A percentile compares a stretch with the other conserved stretches of the same genome.
Evolutionary conservation across 2,329 filamentous ascomycete species (phyloP).

Genomic region (Aspergillus sp.): DNA sequence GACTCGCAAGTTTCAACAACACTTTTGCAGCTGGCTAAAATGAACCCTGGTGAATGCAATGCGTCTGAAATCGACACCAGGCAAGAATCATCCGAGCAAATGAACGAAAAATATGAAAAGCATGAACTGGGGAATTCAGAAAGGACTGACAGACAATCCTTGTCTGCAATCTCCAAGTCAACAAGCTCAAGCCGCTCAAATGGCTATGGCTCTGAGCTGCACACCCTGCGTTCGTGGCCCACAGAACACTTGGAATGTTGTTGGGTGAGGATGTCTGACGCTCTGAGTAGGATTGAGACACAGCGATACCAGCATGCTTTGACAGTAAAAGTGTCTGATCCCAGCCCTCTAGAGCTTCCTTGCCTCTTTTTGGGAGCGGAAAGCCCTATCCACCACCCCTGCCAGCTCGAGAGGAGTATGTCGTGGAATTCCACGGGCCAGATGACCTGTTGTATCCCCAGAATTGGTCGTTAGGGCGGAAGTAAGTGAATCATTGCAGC

Average conservation of each 20-base stretch:
- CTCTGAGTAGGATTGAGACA: conserved; percentile 25
- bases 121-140: not conserved
- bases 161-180: conserved; percentile 3
- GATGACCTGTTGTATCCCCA: conserved; percentile 47
- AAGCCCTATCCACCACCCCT: conserved; percentile 48
- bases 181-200: conserved; percentile 20
- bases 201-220: conserved; percentile 20
- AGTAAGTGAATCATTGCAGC: conserved; percentile 22
- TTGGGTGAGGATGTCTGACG: conserved; percentile 16
- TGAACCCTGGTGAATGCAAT: too few species aligned
- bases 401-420: conserved; percentile 48
- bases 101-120: too few species aligned
- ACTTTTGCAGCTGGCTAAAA: too few species aligned
- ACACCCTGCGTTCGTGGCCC: conserved; percentile 22
- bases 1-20: too few species aligned
- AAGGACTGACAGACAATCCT: not conserved
- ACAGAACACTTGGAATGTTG: conserved; percentile 26
- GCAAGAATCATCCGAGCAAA: too few species aligned
- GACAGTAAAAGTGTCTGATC: conserved; percentile 24
- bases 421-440: conserved; percentile 48
- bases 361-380: conserved; percentile 28
- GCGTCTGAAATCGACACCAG: too few species aligned
- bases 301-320: conserved; percentile 34
- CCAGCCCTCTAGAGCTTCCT: conserved; percentile 15
- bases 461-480: conserved; percentile 46